A percentile compares a stretch with the other conserved stretches of the same genome.
phyloP scores from a whole-genome alignment of 1,284 basidiomycete species.

The Mycena citricolor region DNA sequence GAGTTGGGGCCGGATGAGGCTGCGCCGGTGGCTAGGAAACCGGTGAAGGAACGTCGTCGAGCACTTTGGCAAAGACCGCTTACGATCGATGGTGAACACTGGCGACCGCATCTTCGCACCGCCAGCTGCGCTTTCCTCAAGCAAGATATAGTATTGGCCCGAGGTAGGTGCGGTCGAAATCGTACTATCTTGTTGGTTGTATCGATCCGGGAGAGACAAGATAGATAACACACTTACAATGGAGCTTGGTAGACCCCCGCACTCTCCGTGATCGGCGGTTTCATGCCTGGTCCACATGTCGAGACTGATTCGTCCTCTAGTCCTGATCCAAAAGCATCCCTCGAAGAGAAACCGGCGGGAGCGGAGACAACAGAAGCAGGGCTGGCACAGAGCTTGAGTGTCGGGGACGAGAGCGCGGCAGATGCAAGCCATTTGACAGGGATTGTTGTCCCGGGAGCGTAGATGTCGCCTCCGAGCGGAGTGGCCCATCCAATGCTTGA shows the following conservation, averaged over 20 bases:
- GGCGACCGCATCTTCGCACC: constrained; percentile 39
- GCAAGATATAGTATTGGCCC: constrained; percentile 35
- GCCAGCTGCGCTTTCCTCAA: constrained; percentile 44
- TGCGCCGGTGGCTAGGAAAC: constrained; percentile 9
- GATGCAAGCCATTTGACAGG: constrained; percentile 30
- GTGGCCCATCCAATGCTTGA: constrained; percentile 18
- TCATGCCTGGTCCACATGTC: constrained; percentile 39
- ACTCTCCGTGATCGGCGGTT: constrained; percentile 38
- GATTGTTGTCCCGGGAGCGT: constrained; percentile 29
- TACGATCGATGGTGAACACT: constrained; percentile 42
- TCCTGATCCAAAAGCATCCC: no score
- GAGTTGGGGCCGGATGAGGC: constrained; percentile 3
- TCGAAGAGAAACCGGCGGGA: constrained; percentile 1
- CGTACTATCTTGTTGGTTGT: no score
- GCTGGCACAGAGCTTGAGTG: constrained; percentile 32
- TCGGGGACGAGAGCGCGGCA: constrained; percentile 27
- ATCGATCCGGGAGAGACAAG: no score
- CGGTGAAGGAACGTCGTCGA: background rate
- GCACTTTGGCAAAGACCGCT: constrained; percentile 21
- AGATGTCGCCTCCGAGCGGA: constrained; percentile 13
- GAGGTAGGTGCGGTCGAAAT: constrained; percentile 33
- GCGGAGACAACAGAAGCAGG: constrained; percentile 7
- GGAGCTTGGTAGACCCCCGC: constrained; percentile 26
- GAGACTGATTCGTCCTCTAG: no score
- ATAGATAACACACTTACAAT: constrained; percentile 26